phyloP scores from a whole-genome alignment of 108 stramenopile genomes.

The Schizochytrium sp. region DNA sequence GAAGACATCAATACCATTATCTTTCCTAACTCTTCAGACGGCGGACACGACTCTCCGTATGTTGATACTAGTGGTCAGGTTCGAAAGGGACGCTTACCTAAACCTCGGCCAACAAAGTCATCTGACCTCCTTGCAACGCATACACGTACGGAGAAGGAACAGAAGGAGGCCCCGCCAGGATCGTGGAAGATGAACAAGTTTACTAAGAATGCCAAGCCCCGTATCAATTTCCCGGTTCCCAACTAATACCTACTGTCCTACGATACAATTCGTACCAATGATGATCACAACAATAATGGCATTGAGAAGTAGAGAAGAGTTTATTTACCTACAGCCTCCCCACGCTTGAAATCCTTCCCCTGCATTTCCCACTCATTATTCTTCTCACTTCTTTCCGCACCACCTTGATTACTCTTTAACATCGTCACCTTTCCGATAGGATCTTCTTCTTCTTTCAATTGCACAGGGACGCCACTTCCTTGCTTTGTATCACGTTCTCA shows the following conservation, averaged over 20 bases:
- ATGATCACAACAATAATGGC: neutral
- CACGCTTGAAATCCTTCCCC: too few relatives aligned
- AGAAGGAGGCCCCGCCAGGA: neutral
- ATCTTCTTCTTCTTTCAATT: neutral
- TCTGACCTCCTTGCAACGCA: constrained; percentile 26
- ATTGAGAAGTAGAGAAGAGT: neutral
- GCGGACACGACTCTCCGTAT: neutral
- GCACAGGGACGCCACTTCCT: neutral
- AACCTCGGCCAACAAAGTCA: constrained; percentile 43
- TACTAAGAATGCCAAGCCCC: neutral
- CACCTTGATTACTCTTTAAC: too few relatives aligned
- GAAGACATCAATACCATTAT: constrained; percentile 60
- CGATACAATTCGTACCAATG: neutral
- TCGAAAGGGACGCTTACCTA: constrained; percentile 39
- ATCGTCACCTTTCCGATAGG: too few relatives aligned
- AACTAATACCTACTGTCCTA: neutral
- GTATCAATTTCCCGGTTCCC: constrained; percentile 26
- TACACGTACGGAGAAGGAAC: neutral
- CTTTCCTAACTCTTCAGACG: neutral
- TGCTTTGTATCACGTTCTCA: neutral
- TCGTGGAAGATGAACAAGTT: constrained; percentile 58
- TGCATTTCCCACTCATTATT: too few relatives aligned
- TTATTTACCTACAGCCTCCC: too few relatives aligned
- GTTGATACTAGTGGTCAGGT: constrained; percentile 53
- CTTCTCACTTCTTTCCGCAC: too few relatives aligned